A percentile compares a stretch with the other conserved stretches of the same genome.
Conservation (phyloP, 352 stramenopile genomes). For the Pythium chondricola region DNA sequence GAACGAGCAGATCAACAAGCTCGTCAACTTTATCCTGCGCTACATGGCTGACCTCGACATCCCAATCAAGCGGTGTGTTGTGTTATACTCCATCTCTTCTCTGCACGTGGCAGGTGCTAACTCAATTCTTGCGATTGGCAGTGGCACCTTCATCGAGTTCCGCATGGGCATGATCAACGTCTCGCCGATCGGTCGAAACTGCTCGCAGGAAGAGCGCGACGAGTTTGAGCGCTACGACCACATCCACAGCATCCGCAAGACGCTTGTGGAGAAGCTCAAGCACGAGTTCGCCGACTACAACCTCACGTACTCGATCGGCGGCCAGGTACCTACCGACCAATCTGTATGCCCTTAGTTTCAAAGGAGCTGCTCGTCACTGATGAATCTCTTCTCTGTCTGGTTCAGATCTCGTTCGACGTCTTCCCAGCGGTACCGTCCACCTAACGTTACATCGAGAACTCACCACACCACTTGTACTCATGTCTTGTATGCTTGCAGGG, state of each 20-base stretch:
- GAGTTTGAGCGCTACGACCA: constrained; percentile 98
- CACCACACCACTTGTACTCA: too few species aligned
- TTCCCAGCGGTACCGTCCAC: too few species aligned
- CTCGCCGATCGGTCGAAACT: constrained; percentile 97
- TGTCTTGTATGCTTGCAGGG: constrained; percentile 48
- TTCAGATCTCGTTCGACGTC: constrained; percentile 99
- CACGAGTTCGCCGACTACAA: constrained; percentile 93
- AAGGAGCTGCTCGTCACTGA: background rate
- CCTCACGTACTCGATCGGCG: constrained; percentile 97
- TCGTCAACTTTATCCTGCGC: constrained; percentile 96
- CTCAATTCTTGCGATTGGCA: constrained; percentile 7
- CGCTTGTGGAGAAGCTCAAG: constrained; percentile 95
- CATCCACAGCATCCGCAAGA: constrained; percentile 89
- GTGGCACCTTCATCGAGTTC: constrained; percentile 99
- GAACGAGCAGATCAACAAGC: constrained; percentile 96
- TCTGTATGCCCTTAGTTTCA: too few species aligned
- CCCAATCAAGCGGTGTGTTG: constrained; percentile 90
- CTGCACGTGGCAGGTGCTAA: too few species aligned
- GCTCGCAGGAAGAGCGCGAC: constrained; percentile 96
- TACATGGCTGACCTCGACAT: constrained; percentile 94
- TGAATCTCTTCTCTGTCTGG: background rate
- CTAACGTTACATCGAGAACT: too few species aligned
- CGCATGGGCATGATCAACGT: constrained; percentile 99
- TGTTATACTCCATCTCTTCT: background rate
- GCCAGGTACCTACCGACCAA: too few species aligned